Evolutionary conservation across 2,329 filamentous ascomycete genomes (phyloP).

Genomic region (Xylaria arbuscula): DNA sequence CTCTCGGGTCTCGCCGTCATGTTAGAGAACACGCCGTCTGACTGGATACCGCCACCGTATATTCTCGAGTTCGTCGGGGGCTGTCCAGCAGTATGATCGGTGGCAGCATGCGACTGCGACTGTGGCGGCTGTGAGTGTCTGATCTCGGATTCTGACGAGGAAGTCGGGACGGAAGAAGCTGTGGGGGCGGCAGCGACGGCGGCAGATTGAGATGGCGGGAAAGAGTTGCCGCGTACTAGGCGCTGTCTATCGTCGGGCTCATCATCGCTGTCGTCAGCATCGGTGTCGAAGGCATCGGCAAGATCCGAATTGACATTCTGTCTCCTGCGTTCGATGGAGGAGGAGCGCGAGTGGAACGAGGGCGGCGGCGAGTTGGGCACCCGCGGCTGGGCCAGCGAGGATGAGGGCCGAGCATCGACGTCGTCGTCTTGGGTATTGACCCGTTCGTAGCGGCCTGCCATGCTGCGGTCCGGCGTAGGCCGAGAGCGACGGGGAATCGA

Average conservation of each 20-base stretch:
- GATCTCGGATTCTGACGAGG: conserved; percentile 35
- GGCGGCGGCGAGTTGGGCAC: conserved; percentile 74
- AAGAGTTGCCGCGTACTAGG: conserved; percentile 76
- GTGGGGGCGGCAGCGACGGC: conserved; percentile 14
- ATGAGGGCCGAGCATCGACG: conserved; percentile 51
- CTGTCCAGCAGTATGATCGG: conserved; percentile 27
- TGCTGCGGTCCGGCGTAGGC: conserved; percentile 44
- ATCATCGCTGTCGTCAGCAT: conserved; percentile 77
- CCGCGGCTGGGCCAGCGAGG: conserved; percentile 50
- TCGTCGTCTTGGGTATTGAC: conserved; percentile 70
- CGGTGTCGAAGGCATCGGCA: conserved; percentile 90
- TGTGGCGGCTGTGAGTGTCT: conserved; percentile 40
- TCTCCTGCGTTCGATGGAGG: conserved; percentile 67
- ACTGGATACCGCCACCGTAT: conserved; percentile 79
- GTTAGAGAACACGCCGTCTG: conserved; percentile 97
- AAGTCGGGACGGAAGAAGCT: conserved; percentile 34
- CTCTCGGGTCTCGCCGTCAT: conserved; percentile 88
- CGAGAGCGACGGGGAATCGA: not conserved
- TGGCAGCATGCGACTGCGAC: conserved; percentile 5
- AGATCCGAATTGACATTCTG: conserved; percentile 78
- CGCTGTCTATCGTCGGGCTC: conserved; percentile 86
- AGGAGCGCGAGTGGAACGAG: conserved; percentile 88
- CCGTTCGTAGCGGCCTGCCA: conserved; percentile 69
- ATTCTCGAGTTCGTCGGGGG: conserved; percentile 56
- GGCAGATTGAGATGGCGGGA: conserved; percentile 43